These are phyloP conservation scores for Zarea fungicola DNA, from an alignment of 2,329 filamentous ascomycete genomes.

Conservation along the genomic window DNA sequence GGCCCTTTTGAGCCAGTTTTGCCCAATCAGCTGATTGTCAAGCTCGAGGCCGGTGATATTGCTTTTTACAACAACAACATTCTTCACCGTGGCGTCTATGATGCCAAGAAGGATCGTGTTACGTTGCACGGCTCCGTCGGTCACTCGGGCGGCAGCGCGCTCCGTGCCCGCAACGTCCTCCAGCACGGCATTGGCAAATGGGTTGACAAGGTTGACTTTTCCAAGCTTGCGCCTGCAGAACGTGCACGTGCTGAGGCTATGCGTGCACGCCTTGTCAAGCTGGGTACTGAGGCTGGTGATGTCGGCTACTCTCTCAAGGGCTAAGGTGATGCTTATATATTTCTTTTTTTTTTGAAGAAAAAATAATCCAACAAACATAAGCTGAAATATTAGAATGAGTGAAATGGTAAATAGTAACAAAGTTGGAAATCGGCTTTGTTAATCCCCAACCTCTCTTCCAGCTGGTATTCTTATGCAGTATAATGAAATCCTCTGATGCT, in stretches of 20 bases:
- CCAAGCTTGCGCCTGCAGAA: constrained; percentile 35
- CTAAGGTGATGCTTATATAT: constrained; percentile 22
- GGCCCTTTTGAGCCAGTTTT: constrained; percentile 58
- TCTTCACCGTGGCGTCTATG: constrained; percentile 66
- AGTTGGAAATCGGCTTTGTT: not conserved
- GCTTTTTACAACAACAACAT: constrained; percentile 93
- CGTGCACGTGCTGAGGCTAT: constrained; percentile 55
- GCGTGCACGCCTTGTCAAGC: constrained; percentile 54
- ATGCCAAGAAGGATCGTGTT: constrained; percentile 53
- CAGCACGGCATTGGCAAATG: constrained; percentile 68
- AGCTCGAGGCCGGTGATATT: constrained; percentile 67
- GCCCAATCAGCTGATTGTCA: constrained; percentile 60
- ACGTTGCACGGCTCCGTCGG: constrained; percentile 71
- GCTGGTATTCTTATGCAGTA: not conserved
- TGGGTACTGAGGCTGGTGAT: constrained; percentile 56
- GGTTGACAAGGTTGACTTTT: constrained; percentile 56
- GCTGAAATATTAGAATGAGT: not conserved
- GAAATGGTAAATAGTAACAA: not conserved
- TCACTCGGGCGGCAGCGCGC: constrained; percentile 46
- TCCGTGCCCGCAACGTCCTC: constrained; percentile 65
- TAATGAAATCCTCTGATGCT: not conserved
- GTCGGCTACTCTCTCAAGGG: constrained; percentile 60
- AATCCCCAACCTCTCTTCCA: not conserved
- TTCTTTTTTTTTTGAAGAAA: not conserved
- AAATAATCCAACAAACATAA: not conserved